phyloP scores from a whole-genome alignment of 2,329 filamentous ascomycete species.

The Ophiostoma australiae region DNA sequence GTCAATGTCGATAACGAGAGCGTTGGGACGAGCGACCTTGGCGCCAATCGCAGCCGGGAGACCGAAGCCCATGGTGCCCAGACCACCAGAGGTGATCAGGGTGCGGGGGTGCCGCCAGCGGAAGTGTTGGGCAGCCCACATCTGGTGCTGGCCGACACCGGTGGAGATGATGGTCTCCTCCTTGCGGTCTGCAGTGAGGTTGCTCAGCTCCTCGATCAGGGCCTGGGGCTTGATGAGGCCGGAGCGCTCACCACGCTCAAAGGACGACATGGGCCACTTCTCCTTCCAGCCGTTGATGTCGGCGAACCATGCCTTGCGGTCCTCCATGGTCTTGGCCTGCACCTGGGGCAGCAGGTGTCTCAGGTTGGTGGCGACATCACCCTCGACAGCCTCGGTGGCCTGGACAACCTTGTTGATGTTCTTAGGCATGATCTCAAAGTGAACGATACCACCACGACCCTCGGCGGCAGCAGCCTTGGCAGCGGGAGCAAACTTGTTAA shows the following conservation, averaged over 20 bases:
- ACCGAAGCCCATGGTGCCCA: conserved; percentile 94
- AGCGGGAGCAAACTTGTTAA: conserved; percentile 81
- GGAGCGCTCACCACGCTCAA: conserved; percentile 69
- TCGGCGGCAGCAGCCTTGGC: conserved; percentile 81
- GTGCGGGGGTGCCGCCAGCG: conserved; percentile 85
- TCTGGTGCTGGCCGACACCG: conserved; percentile 96
- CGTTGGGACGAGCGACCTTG: conserved; percentile 73
- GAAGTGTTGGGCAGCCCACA: conserved; percentile 98
- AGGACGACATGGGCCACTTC: conserved; percentile 78
- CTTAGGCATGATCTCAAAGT: conserved; percentile 99
- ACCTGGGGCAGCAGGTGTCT: conserved; percentile 68
- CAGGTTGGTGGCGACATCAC: conserved; percentile 80
- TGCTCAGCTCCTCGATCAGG: conserved; percentile 83
- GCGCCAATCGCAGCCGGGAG: conserved; percentile 92
- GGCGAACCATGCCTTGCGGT: conserved; percentile 78
- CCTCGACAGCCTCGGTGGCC: conserved; percentile 90
- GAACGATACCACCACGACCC: conserved; percentile 86
- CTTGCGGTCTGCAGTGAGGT: conserved; percentile 75
- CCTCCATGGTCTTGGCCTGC: conserved; percentile 53
- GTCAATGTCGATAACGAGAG: conserved; percentile 90
- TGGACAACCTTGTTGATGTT: conserved; percentile 99
- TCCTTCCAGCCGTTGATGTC: conserved; percentile 89
- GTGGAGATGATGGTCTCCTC: conserved; percentile 83
- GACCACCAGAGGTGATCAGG: conserved; percentile 94
- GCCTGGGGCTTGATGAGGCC: conserved; percentile 92